Conservation (phyloP, 148 eudicot species). For the Diospyros kaki region DNA sequence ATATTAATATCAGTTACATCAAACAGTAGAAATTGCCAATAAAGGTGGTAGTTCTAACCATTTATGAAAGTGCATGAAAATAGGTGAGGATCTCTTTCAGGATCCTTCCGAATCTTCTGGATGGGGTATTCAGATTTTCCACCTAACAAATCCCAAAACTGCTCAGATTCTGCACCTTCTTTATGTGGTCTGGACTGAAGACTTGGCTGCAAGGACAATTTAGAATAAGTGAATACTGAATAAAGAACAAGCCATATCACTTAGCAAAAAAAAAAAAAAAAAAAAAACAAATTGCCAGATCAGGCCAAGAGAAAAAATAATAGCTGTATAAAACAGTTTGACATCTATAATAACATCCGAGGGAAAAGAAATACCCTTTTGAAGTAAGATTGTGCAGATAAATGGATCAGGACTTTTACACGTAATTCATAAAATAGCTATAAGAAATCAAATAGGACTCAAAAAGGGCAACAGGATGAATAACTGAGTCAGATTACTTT, state of each 20-base stretch:
- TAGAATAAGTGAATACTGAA: background rate
- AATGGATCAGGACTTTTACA: background rate
- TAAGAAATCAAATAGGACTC: background rate
- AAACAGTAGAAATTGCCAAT: background rate
- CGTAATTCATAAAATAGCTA: constrained; percentile 1
- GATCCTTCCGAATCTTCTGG: constrained; percentile 56
- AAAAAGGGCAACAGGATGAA: background rate
- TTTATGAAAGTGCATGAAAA: constrained; percentile 59
- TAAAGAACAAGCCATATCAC: no score
- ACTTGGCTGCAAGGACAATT: constrained; percentile 52
- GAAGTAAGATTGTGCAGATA: background rate
- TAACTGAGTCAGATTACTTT: background rate
- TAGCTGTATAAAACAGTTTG: no score
- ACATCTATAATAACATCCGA: background rate
- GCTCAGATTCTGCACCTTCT: constrained; percentile 76
- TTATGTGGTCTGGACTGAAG: constrained; percentile 57
- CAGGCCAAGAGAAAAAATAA: no score
- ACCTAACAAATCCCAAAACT: constrained; percentile 77
- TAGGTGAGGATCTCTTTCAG: constrained; percentile 78
- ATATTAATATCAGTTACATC: constrained; percentile 21
- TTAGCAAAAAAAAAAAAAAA: no score
- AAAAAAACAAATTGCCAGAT: no score
- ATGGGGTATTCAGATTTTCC: constrained; percentile 61
- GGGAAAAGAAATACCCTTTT: background rate
- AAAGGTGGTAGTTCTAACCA: constrained; percentile 25